Evolutionary conservation across 2,329 filamentous ascomycete genomes (phyloP).

Genomic region (Cephalotrichum gorgonifer): DNA sequence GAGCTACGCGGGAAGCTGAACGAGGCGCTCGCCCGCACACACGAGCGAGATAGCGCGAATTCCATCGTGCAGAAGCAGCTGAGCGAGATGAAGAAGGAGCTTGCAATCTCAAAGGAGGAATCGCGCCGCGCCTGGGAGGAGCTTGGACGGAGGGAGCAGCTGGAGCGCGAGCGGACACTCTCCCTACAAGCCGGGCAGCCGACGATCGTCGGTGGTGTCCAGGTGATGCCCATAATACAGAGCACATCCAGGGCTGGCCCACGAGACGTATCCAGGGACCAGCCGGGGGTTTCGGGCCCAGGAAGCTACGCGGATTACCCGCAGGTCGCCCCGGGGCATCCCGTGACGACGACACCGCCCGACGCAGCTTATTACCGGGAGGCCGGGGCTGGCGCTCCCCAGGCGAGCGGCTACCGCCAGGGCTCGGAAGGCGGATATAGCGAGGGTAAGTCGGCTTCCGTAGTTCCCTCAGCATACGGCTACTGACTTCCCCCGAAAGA

Average conservation of each 20-base stretch:
- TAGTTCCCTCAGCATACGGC: not conserved
- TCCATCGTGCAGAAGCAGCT: slow-evolving; percentile 58
- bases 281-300: slow-evolving; percentile 7
- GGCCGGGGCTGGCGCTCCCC: slow-evolving; percentile 8
- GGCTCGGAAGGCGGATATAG: slow-evolving; percentile 52
- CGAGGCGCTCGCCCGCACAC: slow-evolving; percentile 55
- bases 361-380: slow-evolving; percentile 15
- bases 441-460: slow-evolving; percentile 34
- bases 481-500: not conserved
- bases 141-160: slow-evolving; percentile 82
- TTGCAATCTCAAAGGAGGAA: slow-evolving; percentile 92
- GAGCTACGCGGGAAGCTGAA: slow-evolving; percentile 61
- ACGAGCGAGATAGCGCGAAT: slow-evolving; percentile 62
- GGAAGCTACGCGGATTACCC: slow-evolving; percentile 16
- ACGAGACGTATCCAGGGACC: slow-evolving; percentile 33
- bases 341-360: slow-evolving; percentile 17
- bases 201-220: slow-evolving; percentile 83
- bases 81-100: slow-evolving; percentile 84
- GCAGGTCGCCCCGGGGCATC: slow-evolving; percentile 27
- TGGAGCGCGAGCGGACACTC: slow-evolving; percentile 76
- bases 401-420: slow-evolving; percentile 11
- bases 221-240: slow-evolving; percentile 87
- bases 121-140: slow-evolving; percentile 95
- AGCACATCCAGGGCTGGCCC: slow-evolving; percentile 45
- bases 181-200: slow-evolving; percentile 82